Base-by-base conservation (phyloP, 1,284 basidiomycete genomes). In the Boletellus deceptivus region DNA sequence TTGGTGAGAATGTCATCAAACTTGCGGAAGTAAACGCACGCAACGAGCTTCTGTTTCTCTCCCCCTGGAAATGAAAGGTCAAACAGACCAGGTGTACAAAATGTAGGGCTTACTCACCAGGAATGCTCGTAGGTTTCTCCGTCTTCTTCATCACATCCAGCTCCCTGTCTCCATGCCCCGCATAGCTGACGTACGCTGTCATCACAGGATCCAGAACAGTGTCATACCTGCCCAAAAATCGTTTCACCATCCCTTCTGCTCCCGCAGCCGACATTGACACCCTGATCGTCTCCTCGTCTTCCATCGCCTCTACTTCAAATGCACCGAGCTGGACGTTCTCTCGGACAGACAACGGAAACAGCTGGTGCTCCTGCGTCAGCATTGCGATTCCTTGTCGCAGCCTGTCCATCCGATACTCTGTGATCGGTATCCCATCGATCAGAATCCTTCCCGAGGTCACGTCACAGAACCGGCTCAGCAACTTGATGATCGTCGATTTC, bases 391-490 rank as follows among this genome's bases (percentile, higher is more conserved):
- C 84, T 24, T 85, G 73, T 16, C 93, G 83, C 11, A 96, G 78
- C 66, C 86, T 82, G 6, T 75, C 69, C 27, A 85, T 80, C 55
- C 91, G 83, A 35, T 83, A 80, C 3, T 75, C 69, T 27, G 68
- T 59, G 2, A 94, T 72, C 2, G 77, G 69, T 47, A 71, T 70
- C 0, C 71, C 70, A 40, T 83, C 85, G 40, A 91, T 68, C 6
- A 72, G 67, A 57, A 96, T 82, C 2, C 60, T 64, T 0, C 93
- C 93, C 0, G 69, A 61, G 4, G 67, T 67, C 0, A 90, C 90
- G 59, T 92, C 86, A 71, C 95, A 97, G 16, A 96, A 74, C 0
- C 92, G 77, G 66, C 94, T 92, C 3, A 97, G 74, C 4, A 98
- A 76, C 0, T 86, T 75, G 0, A 89, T 84, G 56, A 94, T 75